Base-by-base conservation (phyloP, 352 stramenopile genomes). In the Pythium biforme region DNA sequence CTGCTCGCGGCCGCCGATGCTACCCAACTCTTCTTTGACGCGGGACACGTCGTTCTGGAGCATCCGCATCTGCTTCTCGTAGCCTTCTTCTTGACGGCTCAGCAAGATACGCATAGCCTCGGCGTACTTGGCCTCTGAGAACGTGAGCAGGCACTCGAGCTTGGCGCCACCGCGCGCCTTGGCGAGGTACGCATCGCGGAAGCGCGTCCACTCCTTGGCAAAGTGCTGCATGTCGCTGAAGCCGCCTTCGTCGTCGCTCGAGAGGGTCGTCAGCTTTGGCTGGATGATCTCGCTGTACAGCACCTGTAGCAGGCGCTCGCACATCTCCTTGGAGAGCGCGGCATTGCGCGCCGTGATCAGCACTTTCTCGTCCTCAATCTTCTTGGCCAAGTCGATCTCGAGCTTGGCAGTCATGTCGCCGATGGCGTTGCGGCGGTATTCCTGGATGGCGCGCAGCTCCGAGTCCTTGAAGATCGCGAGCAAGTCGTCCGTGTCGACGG, bases 171-270 rank as follows among this genome's bases (percentile, higher is more conserved):
- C 86, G 14, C 75, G 73, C 5, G 86, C 86, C 51, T 89, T 87
- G 29, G 65, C 72, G 22, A 92, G 49, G 68, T 94, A 95, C 41
- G 76, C 73, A 46, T 92, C 81, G 29, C 83, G 81, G 66, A 95
- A 92, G 0, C 69, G 75, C 22, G 76, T 62, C 81, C 82, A 92
- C 59, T 93, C 81, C 9, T 62, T 73, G 14, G 79, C 67, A 47
- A 95, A 92, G 54, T 89, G 75, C 65, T 92, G 83, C 76, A 94
- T 90, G 63, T 95, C 86, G 31, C 74, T 72, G 33, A 88, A 86
- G 23, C 82, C 77, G 20, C 75, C 81, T 39, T 86, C 75, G 31
- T 90, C 82, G 11, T 62, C 69, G 9, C 68, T 62, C 12, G 60
- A 59, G 20, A 65, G 41, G 10, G 77, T 70, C n/a, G 77, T 75